Evolutionary conservation across 768 basidiomycete genomes (phyloP).

Genomic region (Pleurotus ostreatus): DNA sequence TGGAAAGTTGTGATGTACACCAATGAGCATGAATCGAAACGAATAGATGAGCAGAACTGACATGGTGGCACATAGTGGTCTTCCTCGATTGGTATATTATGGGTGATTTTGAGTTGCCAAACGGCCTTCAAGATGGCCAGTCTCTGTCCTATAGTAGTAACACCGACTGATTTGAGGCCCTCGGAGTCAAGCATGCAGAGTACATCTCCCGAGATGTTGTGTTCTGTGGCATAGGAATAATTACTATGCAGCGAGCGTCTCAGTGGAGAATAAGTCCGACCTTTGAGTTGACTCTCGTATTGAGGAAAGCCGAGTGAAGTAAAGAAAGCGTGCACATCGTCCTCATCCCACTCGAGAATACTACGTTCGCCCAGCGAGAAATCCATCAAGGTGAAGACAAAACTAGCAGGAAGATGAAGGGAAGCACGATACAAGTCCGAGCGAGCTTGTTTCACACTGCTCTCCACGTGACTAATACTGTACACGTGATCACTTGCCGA

Average conservation of each 20-base stretch:
- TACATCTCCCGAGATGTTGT: conserved; percentile 89
- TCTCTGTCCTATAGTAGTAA: conserved; percentile 88
- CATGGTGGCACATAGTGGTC: conserved; percentile 89
- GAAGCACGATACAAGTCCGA: conserved; percentile 3
- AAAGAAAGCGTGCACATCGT: conserved; percentile 79
- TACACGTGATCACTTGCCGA: neutral
- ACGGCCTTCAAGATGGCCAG: conserved; percentile 89
- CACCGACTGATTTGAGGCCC: conserved; percentile 79
- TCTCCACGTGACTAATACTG: neutral
- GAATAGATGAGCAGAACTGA: conserved; percentile 32
- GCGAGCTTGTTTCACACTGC: neutral
- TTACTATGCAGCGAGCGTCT: conserved; percentile 11
- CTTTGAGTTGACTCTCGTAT: conserved; percentile 79
- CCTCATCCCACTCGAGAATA: conserved; percentile 68
- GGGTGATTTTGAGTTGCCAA: conserved; percentile 82
- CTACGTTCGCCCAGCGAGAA: conserved; percentile 29
- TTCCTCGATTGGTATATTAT: conserved; percentile 78
- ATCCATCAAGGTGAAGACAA: conserved; percentile 26
- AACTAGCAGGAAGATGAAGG: conserved; percentile 5
- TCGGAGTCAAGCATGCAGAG: conserved; percentile 83
- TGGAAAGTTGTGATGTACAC: too few relatives aligned
- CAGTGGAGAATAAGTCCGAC: conserved; percentile 35
- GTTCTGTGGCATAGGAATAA: conserved; percentile 46
- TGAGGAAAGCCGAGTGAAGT: conserved; percentile 75
- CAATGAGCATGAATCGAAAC: neutral